Evolutionary conservation across 2,329 filamentous ascomycete genomes (phyloP), one percentile per base, ranked within the genome.

Genomic region (Ophiostoma sp.): DNA sequence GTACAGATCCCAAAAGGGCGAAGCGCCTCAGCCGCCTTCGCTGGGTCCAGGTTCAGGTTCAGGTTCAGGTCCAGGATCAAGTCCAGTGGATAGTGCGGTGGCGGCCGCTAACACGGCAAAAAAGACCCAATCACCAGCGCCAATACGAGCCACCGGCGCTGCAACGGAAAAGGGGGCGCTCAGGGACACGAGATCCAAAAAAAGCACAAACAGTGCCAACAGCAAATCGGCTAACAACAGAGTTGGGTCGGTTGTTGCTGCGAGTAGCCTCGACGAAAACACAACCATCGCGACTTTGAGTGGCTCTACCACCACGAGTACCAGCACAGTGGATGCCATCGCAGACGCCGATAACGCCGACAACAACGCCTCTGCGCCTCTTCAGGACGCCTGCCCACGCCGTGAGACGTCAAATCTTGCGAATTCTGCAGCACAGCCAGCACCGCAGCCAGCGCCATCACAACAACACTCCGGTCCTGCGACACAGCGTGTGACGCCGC

Each of bases 71-170:
- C 42, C 42, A 48, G 42, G 15, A 48, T 48, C 42, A 57, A 15
- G 52, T 57, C 12, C 52, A 63, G 57, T 63, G 31, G 61, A 48
- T 48, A 48, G 61, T 39, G 59, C 48, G 36, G 73, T 48, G 45
- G 45, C 19, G 33, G 25, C 57, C 61, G 68, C 74, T 48, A 64
- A 28, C 33, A 63, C 72, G 59, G 50, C 63, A 63, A 39, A 28
- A 48, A 69, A 22, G 28, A 59, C 63, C 75, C 75, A 76, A 74
- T 76, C 70, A 72, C 63, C 61, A 31, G 45, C 55, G 3, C 45
- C 71, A 70, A 72, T 68, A 74, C 73, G 73, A 75, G 73, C 61
- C 73, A 68, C 73, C 28, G 33, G 50, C 55, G 61, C 69, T 73
- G 71, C 74, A 70, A 17, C 61, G 12, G 57, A 75, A 70, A 75